Evolutionary conservation across 371 early-diverging fungal genomes (phyloP).

Genomic region (Mortierella sp.): DNA sequence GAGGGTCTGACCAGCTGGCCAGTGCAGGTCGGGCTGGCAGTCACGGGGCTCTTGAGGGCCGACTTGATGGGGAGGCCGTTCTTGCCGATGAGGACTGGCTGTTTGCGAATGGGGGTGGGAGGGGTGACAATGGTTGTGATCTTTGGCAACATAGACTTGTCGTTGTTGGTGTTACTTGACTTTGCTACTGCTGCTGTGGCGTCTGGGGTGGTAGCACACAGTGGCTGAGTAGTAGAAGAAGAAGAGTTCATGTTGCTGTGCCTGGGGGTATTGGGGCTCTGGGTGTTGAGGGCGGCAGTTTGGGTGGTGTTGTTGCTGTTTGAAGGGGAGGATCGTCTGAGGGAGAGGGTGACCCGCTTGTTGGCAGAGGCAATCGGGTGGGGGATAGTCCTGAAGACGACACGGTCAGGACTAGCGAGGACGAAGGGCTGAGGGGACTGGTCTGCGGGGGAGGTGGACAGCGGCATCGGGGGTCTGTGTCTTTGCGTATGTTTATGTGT

Average conservation of each 20-base stretch:
- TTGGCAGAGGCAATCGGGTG: slow-evolving; percentile 51
- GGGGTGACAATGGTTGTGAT: slow-evolving; percentile 3
- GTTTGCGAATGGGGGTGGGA: slow-evolving; percentile 24
- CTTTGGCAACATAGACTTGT: slow-evolving; percentile 3
- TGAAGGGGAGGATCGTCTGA: slow-evolving; percentile 31
- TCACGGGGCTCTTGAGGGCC: slow-evolving; percentile 27
- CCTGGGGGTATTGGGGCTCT: slow-evolving; percentile 40
- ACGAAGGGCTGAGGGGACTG: slow-evolving; percentile 38
- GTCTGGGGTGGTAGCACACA: slow-evolving; percentile 5
- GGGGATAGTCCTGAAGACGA: slow-evolving; percentile 51
- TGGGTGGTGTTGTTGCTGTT: slow-evolving; percentile 17
- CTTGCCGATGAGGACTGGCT: slow-evolving; percentile 26
- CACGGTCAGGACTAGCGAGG: slow-evolving; percentile 50
- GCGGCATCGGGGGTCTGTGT: slow-evolving; percentile 25
- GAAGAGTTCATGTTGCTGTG: slow-evolving; percentile 8
- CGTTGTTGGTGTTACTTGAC: not conserved
- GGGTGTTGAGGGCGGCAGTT: slow-evolving; percentile 14
- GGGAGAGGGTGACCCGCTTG: slow-evolving; percentile 52
- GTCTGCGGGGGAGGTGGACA: slow-evolving; percentile 33
- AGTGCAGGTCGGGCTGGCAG: slow-evolving; percentile 3
- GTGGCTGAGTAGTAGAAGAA: slow-evolving; percentile 18
- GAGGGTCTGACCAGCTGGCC: slow-evolving; percentile 10
- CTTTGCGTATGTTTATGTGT: not conserved
- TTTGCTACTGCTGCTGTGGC: not conserved
- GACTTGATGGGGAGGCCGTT: slow-evolving; percentile 48